Conservation (phyloP, 257 asterid genomes). For the Nicotiana otophora region DNA sequence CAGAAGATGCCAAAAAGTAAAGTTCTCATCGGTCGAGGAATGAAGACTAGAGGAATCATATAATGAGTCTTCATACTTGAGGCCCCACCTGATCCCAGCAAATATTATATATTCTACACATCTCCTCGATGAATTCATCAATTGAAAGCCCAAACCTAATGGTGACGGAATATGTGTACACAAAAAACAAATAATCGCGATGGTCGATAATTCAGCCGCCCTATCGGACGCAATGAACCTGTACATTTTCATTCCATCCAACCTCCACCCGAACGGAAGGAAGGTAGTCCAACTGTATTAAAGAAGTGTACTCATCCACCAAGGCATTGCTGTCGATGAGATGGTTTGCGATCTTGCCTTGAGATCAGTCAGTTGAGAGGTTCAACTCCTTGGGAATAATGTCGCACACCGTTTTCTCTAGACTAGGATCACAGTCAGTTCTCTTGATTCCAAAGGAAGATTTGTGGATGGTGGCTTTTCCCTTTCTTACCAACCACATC, state of each 20-base stretch:
- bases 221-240: neutral
- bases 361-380: neutral
- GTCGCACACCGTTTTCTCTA: neutral
- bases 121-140: too few relatives aligned
- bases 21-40: neutral
- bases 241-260: neutral
- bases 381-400: neutral
- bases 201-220: neutral
- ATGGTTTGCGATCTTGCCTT: too few relatives aligned
- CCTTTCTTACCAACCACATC: neutral
- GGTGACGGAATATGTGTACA: too few relatives aligned
- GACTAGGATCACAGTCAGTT: neutral
- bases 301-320: too few relatives aligned
- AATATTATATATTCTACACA: too few relatives aligned
- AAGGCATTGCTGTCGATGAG: too few relatives aligned
- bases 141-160: neutral
- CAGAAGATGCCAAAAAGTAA: neutral
- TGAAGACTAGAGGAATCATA: neutral
- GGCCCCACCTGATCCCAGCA: neutral
- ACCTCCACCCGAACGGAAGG: neutral
- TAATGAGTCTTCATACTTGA: neutral
- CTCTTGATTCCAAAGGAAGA: neutral
- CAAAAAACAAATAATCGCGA: too few relatives aligned
- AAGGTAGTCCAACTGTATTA: neutral
- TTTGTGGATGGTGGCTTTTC: neutral